These are phyloP conservation scores for Cucurbita pepo DNA, from an alignment of 306 rosid genomes.

Conservation along the genomic window DNA sequence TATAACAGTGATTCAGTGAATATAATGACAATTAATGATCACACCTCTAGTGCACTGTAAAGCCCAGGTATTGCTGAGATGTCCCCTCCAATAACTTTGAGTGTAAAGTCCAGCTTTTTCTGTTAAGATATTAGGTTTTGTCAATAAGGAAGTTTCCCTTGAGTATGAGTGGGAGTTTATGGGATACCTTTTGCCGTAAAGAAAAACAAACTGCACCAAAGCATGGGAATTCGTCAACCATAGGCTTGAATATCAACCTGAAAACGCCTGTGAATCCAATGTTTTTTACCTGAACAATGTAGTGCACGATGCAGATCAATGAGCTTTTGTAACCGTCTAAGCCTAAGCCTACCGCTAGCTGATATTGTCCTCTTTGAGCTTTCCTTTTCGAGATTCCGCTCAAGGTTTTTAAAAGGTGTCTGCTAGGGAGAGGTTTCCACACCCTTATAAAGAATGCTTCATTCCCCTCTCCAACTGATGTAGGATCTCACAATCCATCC, in stretches of 20 bases:
- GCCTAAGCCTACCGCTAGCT: too few species aligned
- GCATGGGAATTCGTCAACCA: constrained; percentile 81
- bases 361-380: too few species aligned
- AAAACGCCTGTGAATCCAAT: constrained; percentile 94
- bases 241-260: constrained; percentile 87
- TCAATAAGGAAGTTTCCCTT: not conserved
- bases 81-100: constrained; percentile 86
- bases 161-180: not conserved
- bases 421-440: too few species aligned
- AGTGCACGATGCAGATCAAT: not conserved
- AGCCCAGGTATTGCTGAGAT: constrained; percentile 84
- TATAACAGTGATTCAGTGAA: not conserved
- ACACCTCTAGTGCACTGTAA: constrained; percentile 64
- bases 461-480: too few species aligned
- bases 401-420: too few species aligned
- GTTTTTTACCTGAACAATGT: constrained; percentile 56
- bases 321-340: too few species aligned
- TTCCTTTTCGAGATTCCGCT: too few species aligned
- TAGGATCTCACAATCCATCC: too few species aligned
- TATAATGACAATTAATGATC: constrained; percentile 1
- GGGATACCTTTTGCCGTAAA: constrained; percentile 59
- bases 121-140: constrained; percentile 16
- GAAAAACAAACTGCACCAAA: constrained; percentile 96
- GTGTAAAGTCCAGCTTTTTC: constrained; percentile 80
- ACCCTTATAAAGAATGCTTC: too few species aligned